These are phyloP conservation scores for Dillenia suffruticosa DNA, from an alignment of 164 flowering plant genomes.

Conservation along the genomic window DNA sequence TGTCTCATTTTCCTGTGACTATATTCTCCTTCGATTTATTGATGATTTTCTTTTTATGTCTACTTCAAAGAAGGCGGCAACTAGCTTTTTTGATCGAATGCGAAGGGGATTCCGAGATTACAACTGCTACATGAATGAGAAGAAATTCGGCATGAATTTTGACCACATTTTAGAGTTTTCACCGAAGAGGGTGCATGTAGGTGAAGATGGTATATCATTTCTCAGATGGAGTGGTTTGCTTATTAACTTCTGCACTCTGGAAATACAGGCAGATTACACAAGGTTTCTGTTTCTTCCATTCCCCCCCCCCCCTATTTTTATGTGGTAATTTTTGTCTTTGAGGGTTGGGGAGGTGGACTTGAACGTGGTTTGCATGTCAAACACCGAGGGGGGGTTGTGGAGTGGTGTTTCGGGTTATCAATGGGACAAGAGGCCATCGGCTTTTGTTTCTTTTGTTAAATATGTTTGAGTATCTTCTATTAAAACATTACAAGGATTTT, in stretches of 20 bases:
- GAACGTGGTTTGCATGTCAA: too few relatives aligned
- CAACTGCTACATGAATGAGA: constrained; percentile 75
- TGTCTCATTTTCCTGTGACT: constrained; percentile 12
- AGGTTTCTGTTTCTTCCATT: constrained; percentile 34
- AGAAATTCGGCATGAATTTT: constrained; percentile 67
- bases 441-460: too few relatives aligned
- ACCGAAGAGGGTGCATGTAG: constrained; percentile 41
- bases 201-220: constrained; percentile 60
- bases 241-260: constrained; percentile 65
- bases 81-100: constrained; percentile 46
- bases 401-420: too few relatives aligned
- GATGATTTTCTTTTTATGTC: constrained; percentile 86
- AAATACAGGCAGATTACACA: constrained; percentile 91
- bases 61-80: constrained; percentile 71
- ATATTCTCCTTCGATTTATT: constrained; percentile 58
- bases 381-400: too few relatives aligned
- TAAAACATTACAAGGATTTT: too few relatives aligned
- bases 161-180: constrained; percentile 9
- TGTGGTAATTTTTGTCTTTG: too few relatives aligned
- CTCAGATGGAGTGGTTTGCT: constrained; percentile 92
- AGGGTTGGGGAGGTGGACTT: too few relatives aligned
- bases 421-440: too few relatives aligned
- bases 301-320: too few relatives aligned
- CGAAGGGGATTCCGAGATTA: constrained; percentile 69
- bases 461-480: too few relatives aligned